These are phyloP conservation scores for Kwoniella mangroviensis DNA, from an alignment of 768 basidiomycete genomes.

Conservation along the genomic window DNA sequence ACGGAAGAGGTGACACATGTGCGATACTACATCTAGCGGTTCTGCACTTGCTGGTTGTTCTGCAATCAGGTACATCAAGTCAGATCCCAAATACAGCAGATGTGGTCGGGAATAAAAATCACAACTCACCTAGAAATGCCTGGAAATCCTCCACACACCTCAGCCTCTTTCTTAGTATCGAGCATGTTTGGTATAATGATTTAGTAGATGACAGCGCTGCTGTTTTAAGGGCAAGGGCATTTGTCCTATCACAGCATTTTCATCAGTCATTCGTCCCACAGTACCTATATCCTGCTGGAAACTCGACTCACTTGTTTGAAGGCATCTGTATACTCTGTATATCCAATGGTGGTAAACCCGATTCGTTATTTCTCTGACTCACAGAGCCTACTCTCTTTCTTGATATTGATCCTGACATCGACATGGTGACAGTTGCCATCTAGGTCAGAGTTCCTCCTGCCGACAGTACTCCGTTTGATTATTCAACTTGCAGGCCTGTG, in stretches of 20 bases:
- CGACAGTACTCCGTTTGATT: neutral
- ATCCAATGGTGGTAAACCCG: slow-evolving; percentile 40
- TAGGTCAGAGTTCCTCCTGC: neutral
- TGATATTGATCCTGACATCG: slow-evolving; percentile 37
- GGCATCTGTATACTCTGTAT: slow-evolving; percentile 54
- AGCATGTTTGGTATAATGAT: slow-evolving; percentile 54
- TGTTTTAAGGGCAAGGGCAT: slow-evolving; percentile 56
- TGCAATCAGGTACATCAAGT: slow-evolving; percentile 13
- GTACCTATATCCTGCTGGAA: neutral
- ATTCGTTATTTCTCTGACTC: slow-evolving; percentile 33
- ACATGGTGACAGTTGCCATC: slow-evolving; percentile 16
- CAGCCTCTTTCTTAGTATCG: slow-evolving; percentile 44
- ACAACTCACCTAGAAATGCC: slow-evolving; percentile 49
- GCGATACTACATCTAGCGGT: slow-evolving; percentile 78
- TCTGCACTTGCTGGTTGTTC: slow-evolving; percentile 48
- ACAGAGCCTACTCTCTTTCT: slow-evolving; percentile 49
- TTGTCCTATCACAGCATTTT: slow-evolving; percentile 38
- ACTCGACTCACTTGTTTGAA: slow-evolving; percentile 45
- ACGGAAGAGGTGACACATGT: slow-evolving; percentile 92
- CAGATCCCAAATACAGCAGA: neutral
- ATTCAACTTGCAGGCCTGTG: slow-evolving; percentile 7
- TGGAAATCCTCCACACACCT: slow-evolving; percentile 50
- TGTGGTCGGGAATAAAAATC: too few species aligned
- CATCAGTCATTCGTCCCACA: neutral
- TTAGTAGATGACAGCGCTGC: slow-evolving; percentile 51